Conservation (phyloP, 2,329 filamentous ascomycete species). For the Neopestalotiopsis sp. region DNA sequence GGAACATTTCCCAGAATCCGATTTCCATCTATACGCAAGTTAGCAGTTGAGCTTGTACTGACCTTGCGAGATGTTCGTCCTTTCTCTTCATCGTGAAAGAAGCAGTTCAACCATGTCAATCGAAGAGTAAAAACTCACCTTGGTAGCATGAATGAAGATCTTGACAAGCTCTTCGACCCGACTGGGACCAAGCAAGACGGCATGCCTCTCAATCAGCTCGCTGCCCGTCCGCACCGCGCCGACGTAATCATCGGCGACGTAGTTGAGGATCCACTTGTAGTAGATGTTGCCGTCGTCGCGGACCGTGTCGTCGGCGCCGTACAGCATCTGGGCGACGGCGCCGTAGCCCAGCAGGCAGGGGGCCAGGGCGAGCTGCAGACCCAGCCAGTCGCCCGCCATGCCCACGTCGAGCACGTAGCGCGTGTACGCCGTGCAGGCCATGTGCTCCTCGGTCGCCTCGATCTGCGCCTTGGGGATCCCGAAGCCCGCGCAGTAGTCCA, state of each 20-base stretch:
- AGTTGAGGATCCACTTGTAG: conserved; percentile 92
- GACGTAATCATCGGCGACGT: conserved; percentile 79
- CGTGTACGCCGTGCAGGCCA: conserved; percentile 72
- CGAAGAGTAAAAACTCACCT: conserved; percentile 54
- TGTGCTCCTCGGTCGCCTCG: conserved; percentile 73
- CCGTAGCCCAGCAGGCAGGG: conserved; percentile 92
- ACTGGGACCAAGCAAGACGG: conserved; percentile 72
- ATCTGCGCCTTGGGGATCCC: conserved; percentile 78
- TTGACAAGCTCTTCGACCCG: conserved; percentile 81
- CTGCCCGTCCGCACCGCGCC: conserved; percentile 71
- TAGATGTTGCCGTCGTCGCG: conserved; percentile 72
- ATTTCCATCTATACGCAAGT: conserved; percentile 51
- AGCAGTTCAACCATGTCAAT: neutral
- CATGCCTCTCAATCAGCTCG: conserved; percentile 79
- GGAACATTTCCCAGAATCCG: conserved; percentile 61
- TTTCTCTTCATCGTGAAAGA: too few relatives aligned
- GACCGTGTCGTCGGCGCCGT: conserved; percentile 63
- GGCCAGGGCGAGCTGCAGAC: conserved; percentile 81
- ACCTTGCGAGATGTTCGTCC: neutral
- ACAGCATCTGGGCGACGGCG: conserved; percentile 74
- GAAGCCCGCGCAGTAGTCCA: conserved; percentile 82
- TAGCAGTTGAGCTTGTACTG: neutral
- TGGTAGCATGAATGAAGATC: conserved; percentile 88
- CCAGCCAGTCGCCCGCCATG: conserved; percentile 85
- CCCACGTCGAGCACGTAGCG: conserved; percentile 88